Evolutionary conservation across 2,329 filamentous ascomycete genomes (phyloP).

Genomic region (Juglanconis oblonga): DNA sequence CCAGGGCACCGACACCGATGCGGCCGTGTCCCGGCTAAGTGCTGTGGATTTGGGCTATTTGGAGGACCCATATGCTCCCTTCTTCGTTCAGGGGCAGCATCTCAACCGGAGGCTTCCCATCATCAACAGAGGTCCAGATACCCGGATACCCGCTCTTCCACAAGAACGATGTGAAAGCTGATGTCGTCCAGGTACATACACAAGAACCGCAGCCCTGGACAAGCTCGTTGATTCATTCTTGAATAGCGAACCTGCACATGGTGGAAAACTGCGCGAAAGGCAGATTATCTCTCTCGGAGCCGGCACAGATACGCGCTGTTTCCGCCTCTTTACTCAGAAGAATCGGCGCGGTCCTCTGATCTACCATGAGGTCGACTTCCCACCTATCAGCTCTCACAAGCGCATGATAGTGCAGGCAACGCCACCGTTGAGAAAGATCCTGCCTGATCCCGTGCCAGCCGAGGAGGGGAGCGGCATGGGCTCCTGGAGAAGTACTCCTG

Average conservation of each 20-base stretch:
- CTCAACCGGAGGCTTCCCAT: slow-evolving; percentile 73
- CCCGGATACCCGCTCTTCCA: neutral
- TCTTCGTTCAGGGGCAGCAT: slow-evolving; percentile 58
- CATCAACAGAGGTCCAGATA: slow-evolving; percentile 77
- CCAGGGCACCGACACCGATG: slow-evolving; percentile 88
- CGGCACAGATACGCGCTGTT: slow-evolving; percentile 87
- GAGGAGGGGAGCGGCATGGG: slow-evolving; percentile 16
- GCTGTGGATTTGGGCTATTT: slow-evolving; percentile 85
- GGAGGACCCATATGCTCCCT: slow-evolving; percentile 71
- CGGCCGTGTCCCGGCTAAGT: slow-evolving; percentile 82
- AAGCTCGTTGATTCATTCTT: slow-evolving; percentile 72
- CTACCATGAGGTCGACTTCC: slow-evolving; percentile 94
- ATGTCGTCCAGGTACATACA: slow-evolving; percentile 71
- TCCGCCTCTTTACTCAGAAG: slow-evolving; percentile 62
- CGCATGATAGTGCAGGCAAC: slow-evolving; percentile 50
- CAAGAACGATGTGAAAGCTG: neutral
- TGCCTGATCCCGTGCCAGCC: slow-evolving; percentile 30
- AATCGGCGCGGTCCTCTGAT: slow-evolving; percentile 42
- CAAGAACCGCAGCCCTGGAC: slow-evolving; percentile 82
- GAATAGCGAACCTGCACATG: slow-evolving; percentile 26
- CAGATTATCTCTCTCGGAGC: slow-evolving; percentile 93
- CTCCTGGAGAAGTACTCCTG: slow-evolving; percentile 42
- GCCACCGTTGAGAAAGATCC: slow-evolving; percentile 35
- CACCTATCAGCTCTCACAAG: slow-evolving; percentile 68
- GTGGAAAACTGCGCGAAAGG: slow-evolving; percentile 35